phyloP scores from a whole-genome alignment of 2,329 filamentous ascomycete genomes.

The Xylariaceae sp. region DNA sequence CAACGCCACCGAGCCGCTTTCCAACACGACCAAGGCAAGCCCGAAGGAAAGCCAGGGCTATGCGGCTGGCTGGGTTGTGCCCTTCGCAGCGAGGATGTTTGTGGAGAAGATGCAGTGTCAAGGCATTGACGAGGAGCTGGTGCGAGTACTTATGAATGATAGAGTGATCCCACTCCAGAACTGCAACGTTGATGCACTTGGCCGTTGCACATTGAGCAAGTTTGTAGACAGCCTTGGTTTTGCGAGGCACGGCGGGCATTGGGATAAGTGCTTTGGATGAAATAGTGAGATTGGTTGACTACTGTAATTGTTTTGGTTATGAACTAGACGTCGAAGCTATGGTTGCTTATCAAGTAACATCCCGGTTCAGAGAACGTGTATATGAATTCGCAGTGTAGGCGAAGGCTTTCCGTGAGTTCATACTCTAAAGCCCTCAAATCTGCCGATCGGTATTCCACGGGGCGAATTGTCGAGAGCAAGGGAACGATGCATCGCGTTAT shows the following conservation, averaged over 20 bases:
- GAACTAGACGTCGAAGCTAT: background rate
- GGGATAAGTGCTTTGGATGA: slow-evolving; percentile 59
- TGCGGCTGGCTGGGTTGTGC: slow-evolving; percentile 72
- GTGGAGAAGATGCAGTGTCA: slow-evolving; percentile 80
- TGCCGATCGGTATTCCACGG: too few relatives aligned
- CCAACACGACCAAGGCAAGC: slow-evolving; percentile 47
- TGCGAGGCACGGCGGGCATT: slow-evolving; percentile 66
- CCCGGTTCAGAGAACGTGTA: background rate
- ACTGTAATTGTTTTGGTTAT: background rate
- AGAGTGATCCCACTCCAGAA: slow-evolving; percentile 67
- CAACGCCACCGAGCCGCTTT: slow-evolving; percentile 56
- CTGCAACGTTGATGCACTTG: slow-evolving; percentile 66
- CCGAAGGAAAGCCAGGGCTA: slow-evolving; percentile 60
- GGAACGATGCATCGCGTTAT: too few relatives aligned
- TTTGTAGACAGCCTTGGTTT: slow-evolving; percentile 76
- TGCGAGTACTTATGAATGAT: slow-evolving; percentile 80
- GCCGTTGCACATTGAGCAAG: slow-evolving; percentile 63
- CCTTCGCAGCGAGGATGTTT: slow-evolving; percentile 77
- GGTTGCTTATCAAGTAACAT: too few relatives aligned
- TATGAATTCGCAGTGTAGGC: background rate
- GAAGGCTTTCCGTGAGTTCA: background rate
- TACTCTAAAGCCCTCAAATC: too few relatives aligned
- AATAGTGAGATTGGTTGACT: background rate
- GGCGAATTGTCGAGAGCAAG: too few relatives aligned
- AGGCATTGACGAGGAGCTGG: slow-evolving; percentile 57